A percentile compares a stretch with the other conserved stretches of the same genome.
These are phyloP conservation scores for Papiliotrema terrestris DNA, from an alignment of 1,284 basidiomycete genomes.

Conservation along the genomic window DNA sequence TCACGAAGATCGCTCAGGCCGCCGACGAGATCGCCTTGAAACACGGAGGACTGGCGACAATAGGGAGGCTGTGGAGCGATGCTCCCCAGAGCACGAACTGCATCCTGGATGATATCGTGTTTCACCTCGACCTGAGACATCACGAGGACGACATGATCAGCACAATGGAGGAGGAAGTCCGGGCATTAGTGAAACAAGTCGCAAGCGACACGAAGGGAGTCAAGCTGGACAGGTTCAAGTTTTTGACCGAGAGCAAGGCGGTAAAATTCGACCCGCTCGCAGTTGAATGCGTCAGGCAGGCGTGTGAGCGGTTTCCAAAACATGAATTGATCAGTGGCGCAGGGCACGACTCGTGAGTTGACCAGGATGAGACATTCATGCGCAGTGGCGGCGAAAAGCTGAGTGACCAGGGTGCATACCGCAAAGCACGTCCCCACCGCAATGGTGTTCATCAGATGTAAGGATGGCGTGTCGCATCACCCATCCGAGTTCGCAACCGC, in stretches of 20 bases:
- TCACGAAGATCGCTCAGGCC: conserved; percentile 8
- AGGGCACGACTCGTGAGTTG: conserved; percentile 25
- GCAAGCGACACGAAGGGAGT: not conserved
- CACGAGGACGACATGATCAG: conserved; percentile 13
- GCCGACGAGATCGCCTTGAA: not conserved
- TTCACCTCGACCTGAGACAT: conserved; percentile 25
- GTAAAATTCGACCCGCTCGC: not conserved
- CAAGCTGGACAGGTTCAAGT: not conserved
- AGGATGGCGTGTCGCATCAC: conserved; percentile 31
- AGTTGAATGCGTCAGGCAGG: conserved; percentile 3
- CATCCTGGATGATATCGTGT: conserved; percentile 15
- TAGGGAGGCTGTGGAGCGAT: conserved; percentile 12
- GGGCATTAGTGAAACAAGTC: conserved; percentile 2
- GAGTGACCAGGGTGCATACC: conserved; percentile 9
- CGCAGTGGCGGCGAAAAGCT: not conserved
- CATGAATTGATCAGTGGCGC: conserved; percentile 15
- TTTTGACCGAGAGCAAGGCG: not conserved
- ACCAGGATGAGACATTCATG: too few species aligned
- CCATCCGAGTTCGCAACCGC: conserved; percentile 25
- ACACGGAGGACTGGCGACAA: conserved; percentile 10
- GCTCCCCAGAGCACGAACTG: conserved; percentile 19
- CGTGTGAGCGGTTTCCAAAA: conserved; percentile 9
- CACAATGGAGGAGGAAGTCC: conserved; percentile 15
- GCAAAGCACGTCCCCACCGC: conserved; percentile 20
- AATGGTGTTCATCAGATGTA: conserved; percentile 36